phyloP scores from a whole-genome alignment of 108 stramenopile genomes.

The Parmales sp. region DNA sequence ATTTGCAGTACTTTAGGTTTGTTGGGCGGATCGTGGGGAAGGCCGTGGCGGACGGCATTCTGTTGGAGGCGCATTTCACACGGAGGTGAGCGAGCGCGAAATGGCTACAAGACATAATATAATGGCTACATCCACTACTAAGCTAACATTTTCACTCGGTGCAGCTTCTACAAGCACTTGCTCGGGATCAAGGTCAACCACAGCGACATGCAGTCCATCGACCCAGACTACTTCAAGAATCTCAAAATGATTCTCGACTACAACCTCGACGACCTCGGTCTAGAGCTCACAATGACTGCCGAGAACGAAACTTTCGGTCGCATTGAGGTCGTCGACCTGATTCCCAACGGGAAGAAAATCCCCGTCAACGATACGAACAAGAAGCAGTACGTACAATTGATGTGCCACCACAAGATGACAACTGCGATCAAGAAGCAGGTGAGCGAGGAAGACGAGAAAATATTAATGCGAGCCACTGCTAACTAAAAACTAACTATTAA shows the following conservation, averaged over 20 bases:
- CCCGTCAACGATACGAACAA: slow-evolving; percentile 88
- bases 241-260: slow-evolving; percentile 80
- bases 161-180: slow-evolving; percentile 98
- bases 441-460: no score
- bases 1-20: slow-evolving; percentile 90
- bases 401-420: slow-evolving; percentile 92
- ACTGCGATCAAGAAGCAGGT: slow-evolving; percentile 79
- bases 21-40: slow-evolving; percentile 95
- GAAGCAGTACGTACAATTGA: slow-evolving; percentile 73
- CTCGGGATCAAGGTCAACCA: slow-evolving; percentile 77
- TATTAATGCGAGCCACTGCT: no score
- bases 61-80: slow-evolving; percentile 96
- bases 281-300: slow-evolving; percentile 82
- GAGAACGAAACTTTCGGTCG: slow-evolving; percentile 68
- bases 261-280: slow-evolving; percentile 80
- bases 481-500: no score
- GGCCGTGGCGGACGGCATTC: slow-evolving; percentile 84
- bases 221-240: slow-evolving; percentile 95
- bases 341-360: slow-evolving; percentile 80
- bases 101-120: no score
- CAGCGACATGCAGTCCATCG: slow-evolving; percentile 95
- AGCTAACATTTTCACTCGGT: no score
- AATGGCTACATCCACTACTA: no score
- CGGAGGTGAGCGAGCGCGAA: no score
- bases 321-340: slow-evolving; percentile 69